phyloP scores from a whole-genome alignment of 495 filamentous ascomycete genomes.

The Darksidea phi region DNA sequence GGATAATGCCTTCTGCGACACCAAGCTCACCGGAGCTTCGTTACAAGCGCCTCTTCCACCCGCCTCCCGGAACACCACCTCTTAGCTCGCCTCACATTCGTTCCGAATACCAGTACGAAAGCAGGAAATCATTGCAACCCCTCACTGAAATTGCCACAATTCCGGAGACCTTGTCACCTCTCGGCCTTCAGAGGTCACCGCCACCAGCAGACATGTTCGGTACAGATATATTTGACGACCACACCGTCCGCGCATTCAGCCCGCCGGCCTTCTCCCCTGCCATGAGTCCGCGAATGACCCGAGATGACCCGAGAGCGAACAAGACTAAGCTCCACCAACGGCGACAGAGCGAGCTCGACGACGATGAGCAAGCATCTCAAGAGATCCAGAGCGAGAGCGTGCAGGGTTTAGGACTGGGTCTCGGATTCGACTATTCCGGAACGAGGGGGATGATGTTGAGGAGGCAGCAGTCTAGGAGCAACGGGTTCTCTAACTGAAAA shows the following conservation, averaged over 20 bases:
- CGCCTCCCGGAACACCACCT: not conserved
- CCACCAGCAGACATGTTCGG: too few species aligned
- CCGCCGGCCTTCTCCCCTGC: too few species aligned
- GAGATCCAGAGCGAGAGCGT: slow-evolving; percentile 14
- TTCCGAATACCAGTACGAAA: slow-evolving; percentile 7
- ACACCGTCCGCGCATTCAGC: not conserved
- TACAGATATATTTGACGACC: not conserved
- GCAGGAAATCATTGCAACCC: slow-evolving; percentile 9
- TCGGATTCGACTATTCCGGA: slow-evolving; percentile 35
- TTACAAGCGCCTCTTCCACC: slow-evolving; percentile 40
- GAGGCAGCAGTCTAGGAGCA: slow-evolving; percentile 27
- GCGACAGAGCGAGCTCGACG: slow-evolving; percentile 15
- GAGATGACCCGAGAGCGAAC: not conserved
- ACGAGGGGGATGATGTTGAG: slow-evolving; percentile 37
- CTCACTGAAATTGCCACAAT: not conserved
- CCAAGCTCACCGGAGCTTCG: slow-evolving; percentile 35
- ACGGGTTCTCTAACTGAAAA: not conserved
- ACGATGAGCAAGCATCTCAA: slow-evolving; percentile 6
- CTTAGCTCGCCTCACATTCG: not conserved
- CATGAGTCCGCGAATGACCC: too few species aligned
- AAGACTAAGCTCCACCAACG: not conserved
- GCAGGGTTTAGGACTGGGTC: slow-evolving; percentile 6
- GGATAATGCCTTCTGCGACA: slow-evolving; percentile 13
- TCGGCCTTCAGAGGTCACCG: too few species aligned
- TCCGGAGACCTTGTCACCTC: too few species aligned